Evolutionary conservation across 306 rosid species (phyloP).

Genomic region (Rosa persica): DNA sequence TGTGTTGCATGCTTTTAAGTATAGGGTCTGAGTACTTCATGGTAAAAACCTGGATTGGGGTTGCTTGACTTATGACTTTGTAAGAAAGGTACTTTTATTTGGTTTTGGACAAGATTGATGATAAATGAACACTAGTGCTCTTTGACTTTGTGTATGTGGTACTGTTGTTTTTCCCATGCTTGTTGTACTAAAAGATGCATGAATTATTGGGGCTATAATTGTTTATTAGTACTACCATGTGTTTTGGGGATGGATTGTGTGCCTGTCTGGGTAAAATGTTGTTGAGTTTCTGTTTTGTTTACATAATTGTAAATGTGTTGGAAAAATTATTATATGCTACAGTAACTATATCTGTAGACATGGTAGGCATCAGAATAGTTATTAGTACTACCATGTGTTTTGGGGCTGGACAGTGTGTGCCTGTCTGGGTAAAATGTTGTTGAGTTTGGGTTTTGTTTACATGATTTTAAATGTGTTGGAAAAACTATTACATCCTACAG

Average conservation of each 20-base stretch:
- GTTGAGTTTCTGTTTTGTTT: neutral
- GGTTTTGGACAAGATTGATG: neutral
- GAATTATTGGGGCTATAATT: conserved; percentile 10
- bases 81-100: neutral
- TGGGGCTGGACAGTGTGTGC: neutral
- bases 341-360: neutral
- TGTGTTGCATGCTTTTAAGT: neutral
- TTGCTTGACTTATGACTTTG: neutral
- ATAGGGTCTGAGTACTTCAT: neutral
- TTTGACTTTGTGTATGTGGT: neutral
- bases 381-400: neutral
- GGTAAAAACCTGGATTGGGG: neutral
- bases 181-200: neutral
- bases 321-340: neutral
- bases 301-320: neutral
- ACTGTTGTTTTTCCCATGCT: neutral
- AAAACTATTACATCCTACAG: neutral
- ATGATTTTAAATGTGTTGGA: neutral
- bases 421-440: conserved; percentile 14
- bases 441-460: neutral
- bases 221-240: neutral
- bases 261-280: conserved; percentile 12
- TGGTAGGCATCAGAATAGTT: neutral
- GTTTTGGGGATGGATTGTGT: neutral
- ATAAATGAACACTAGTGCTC: neutral